These are phyloP conservation scores for Hysterium pulicare DNA, from an alignment of 2,329 filamentous ascomycete genomes.

Conservation along the genomic window DNA sequence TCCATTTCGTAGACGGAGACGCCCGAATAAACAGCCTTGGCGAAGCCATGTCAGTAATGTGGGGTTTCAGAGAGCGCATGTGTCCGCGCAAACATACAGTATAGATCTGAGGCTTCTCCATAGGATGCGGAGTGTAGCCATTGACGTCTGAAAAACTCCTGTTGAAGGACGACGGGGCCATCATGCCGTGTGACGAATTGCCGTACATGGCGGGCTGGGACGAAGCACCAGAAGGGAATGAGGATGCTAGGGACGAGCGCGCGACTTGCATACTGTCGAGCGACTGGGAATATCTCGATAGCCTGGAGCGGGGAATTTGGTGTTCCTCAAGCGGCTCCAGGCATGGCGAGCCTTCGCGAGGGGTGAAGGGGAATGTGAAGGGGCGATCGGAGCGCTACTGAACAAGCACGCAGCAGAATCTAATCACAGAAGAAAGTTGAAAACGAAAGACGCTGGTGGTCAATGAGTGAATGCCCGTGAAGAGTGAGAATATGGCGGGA, in stretches of 20 bases:
- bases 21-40: conserved; percentile 83
- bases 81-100: conserved; percentile 55
- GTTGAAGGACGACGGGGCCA: conserved; percentile 33
- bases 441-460: too few relatives aligned
- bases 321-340: neutral
- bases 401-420: too few relatives aligned
- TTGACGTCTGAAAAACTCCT: conserved; percentile 39
- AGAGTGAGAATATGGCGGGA: neutral
- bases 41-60: conserved; percentile 12
- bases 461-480: too few relatives aligned
- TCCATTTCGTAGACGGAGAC: conserved; percentile 99
- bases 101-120: conserved; percentile 51
- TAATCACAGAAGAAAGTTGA: too few relatives aligned
- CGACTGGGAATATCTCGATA: neutral
- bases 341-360: conserved; percentile 1
- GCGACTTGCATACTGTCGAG: conserved; percentile 32
- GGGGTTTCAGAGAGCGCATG: conserved; percentile 48
- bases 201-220: conserved; percentile 33
- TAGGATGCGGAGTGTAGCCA: conserved; percentile 33
- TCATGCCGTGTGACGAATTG: conserved; percentile 30
- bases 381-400: neutral
- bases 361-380: neutral
- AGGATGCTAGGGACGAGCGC: conserved; percentile 24
- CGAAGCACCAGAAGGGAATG: conserved; percentile 24
- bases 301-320: conserved; percentile 1